Percentiles rank a stretch among this genome's conserved stretches.
phyloP scores from a whole-genome alignment of 2,329 filamentous ascomycete genomes.

The Arthrobotrys sinensis region DNA sequence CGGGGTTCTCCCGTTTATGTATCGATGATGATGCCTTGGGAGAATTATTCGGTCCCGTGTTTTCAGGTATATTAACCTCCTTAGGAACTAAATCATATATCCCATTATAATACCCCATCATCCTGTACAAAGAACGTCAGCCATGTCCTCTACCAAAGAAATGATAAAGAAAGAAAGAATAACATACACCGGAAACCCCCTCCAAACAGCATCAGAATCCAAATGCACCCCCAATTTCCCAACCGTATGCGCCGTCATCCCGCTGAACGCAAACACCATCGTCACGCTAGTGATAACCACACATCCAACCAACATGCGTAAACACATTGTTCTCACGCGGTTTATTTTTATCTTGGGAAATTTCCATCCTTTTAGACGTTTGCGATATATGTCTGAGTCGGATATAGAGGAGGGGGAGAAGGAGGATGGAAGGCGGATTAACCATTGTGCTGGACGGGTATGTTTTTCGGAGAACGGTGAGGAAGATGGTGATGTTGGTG shows the following conservation, averaged over 20 bases:
- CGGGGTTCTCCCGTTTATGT: slow-evolving; percentile 62
- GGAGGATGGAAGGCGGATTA: neutral
- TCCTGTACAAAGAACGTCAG: slow-evolving; percentile 60
- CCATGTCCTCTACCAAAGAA: neutral
- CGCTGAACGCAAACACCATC: slow-evolving; percentile 44
- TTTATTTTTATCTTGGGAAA: slow-evolving; percentile 3
- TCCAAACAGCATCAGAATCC: slow-evolving; percentile 49
- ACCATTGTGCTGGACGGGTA: neutral
- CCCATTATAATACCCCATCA: slow-evolving; percentile 91
- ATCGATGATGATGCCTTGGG: slow-evolving; percentile 66
- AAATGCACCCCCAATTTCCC: slow-evolving; percentile 38
- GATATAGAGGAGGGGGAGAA: neutral
- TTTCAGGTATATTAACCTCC: slow-evolving; percentile 81
- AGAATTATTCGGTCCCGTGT: slow-evolving; percentile 75
- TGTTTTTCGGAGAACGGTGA: neutral
- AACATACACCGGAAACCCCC: slow-evolving; percentile 49
- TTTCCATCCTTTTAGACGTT: neutral
- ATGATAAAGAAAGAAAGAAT: slow-evolving; percentile 23
- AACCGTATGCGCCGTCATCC: slow-evolving; percentile 48
- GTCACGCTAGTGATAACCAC: slow-evolving; percentile 37
- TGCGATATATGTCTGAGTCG: neutral
- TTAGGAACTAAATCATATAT: slow-evolving; percentile 79
- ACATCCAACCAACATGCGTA: slow-evolving; percentile 35
- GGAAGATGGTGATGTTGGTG: slow-evolving; percentile 69
- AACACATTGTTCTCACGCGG: slow-evolving; percentile 21